Evolutionary conservation across 306 rosid species (phyloP), one percentile per base, ranked within the genome.

Genomic region (Cotoneaster glaucophyllus): DNA sequence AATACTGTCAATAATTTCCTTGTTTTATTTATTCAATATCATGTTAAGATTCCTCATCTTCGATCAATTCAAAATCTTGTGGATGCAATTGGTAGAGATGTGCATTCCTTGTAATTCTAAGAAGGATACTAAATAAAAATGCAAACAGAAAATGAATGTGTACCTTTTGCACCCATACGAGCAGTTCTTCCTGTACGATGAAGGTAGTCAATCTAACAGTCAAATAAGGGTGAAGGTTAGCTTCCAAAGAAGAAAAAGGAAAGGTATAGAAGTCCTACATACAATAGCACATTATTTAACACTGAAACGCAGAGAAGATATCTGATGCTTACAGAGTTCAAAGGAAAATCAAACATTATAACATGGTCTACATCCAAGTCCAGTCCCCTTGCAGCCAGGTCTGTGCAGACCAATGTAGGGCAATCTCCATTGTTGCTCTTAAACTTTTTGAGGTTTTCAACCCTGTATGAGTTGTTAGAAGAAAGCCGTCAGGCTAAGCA

Each of bases 161-260:
- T 69, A 93, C 98, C 98, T 91, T 93, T 91, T 57, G 97, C 97
- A 73, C 98, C 97, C 98, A 93, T 93, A 11, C 98, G 98, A 77
- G 98, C 98, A 4, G 97, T 93, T 91, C 98, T 93, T 59, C 98
- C 98, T 0, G 98, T 93, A 82, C 98, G 93, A 76, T 93, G 98
- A 83, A 93, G 98, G 87, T 93, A 93, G 62, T 93, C 98, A 21
- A 93, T 90, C 98, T 93, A 76, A 54, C 77, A 59, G 54, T 9
- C 37, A 85, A 74, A 64, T 15, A 75, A 78, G 68, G 77, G 22
- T 25, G n/a, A 28, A 61, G 28, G 61, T 50, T 66, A 29, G 45
- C 64, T 72, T 76, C 69, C 3, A 59, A 75, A 5, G 73, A 54
- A 64, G 29, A 61, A 64, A 18, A 58, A 18, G 25, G 54, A 45